Evolutionary conservation across 2,329 filamentous ascomycete species (phyloP), one percentile per base, ranked within the genome.

Genomic region (Cordyceps cateniannulata): DNA sequence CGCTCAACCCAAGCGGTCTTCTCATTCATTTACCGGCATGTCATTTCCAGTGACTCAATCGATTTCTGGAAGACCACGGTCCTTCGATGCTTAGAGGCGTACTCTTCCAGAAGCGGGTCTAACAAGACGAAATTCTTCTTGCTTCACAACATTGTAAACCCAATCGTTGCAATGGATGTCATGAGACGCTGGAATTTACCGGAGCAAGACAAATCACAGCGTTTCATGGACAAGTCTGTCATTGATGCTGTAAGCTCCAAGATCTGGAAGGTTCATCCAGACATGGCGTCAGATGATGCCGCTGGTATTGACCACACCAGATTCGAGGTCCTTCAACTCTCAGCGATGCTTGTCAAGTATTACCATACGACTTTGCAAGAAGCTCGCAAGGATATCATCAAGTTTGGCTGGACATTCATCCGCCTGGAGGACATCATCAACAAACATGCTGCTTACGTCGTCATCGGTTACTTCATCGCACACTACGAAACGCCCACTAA

Each of bases 401-500:
- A 97, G 75, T 99, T 98, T 74, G 93, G 92, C 3, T 99, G 95
- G 95, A 96, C 93, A 20, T 98, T 96, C 71, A 99, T 99, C 68
- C 86, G 91, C 25, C 83, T 99, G n/a, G 96, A 99, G 70, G 95
- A 99, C 73, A 90, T 96, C 61, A 96, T 99, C 78, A 99, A 98
- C 79, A 99, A 99, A 74, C 95, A 98, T 72, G 95, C 93, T 0
- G 93, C 95, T 3, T 99, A 99, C 69, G 93, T 97, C 5, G 86
- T 99, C 6, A 96, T 99, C 63, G 92, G 91, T 3, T 99, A 97
- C 74, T 99, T 99, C 77, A 97, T 99, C 68, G 91, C 91, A 0
- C 90, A 96, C 65, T 99, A 96, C 70, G 96, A 99, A 68, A 98
- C 95, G 0, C 96, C 95, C 0, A 83, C 90, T 14, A 99, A 98